Evolutionary conservation across 352 stramenopile genomes (phyloP), one percentile per base, ranked within the genome.

Genomic region (Phytophthora europaea): DNA sequence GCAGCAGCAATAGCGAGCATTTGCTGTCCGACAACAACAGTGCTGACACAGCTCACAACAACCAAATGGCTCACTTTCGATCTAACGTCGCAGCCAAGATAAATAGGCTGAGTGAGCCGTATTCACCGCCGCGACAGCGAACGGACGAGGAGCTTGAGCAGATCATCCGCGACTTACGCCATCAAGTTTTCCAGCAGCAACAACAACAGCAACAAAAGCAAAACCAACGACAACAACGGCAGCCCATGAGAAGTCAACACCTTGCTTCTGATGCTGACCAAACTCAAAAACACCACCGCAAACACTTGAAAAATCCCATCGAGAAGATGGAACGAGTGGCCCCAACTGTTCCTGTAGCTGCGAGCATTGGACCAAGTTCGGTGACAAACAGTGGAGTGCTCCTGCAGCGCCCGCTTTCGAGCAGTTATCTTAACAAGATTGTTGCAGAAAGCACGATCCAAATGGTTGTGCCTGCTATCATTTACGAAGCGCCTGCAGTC

Each of bases 101-200:
- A 4, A 67, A 57, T 13, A 53, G 16, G 54, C 13, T 15, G 22
- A 60, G 23, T 33, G 60, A 65, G 5, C 23, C 12, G 36, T 7
- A 54, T 48, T 73, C 55, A 7, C n/a, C 59, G 15, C 57, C 47
- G 4, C 67, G 22, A 16, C 47, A 66, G 6, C 79, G 81, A 2
- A 81, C 82, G 1, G 83, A 93, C 61, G 88, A 87, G 40, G 86
- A 91, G 52, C 57, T 93, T 10, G 86, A 93, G 54, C 73, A 81
- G 8, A 93, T 92, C 50, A 93, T 93, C 60, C 81, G 70, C 26
- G 84, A 91, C 22, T 61, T 93, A 33, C 77, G 84, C 1, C 81
- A 85, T 51, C 78, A 89, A 62, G 84, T 93, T 50, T 79, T 79
- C 15, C 67, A 78, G n/a, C 83, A 65, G 18, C 47, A 78, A 33